Evolutionary conservation across 352 stramenopile genomes (phyloP), one percentile per base, ranked within the genome.

Genomic region (Phytophthora pini): DNA sequence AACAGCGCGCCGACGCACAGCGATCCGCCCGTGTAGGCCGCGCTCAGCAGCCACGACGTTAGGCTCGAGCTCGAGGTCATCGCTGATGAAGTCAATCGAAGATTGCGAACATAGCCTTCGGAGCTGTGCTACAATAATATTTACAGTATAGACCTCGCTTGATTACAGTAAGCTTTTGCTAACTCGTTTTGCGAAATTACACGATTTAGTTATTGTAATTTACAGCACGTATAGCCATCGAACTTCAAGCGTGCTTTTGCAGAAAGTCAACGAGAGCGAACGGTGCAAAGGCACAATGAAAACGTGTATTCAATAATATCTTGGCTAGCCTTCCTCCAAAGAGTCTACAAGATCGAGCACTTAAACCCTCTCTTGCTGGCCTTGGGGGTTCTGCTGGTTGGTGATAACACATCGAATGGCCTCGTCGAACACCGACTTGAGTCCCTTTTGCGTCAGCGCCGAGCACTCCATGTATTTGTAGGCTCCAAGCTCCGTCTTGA

Each of bases 391-490:
- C 66, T 92, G 83, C 61, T 95, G 87, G 61, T 88, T 87, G 3
- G 74, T 82, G 53, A 97, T 79, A 10, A 95, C 91, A 62, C 89
- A 96, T 46, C 91, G 89, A 75, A 98, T 98, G 47, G 83, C 90
- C 50, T 97, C 89, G 65, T 98, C 94, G 52, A 98, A 98, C 17
- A 98, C 93, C 46, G 94, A 80, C 79, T 98, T 98, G 44, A 98
- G 85, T 8, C 90, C 92, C 55, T 97, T 94, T 76, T 98, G 94
- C 17, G 92, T 98, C 49, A 97, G 69, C 15, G 94, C 94, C 26
- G 92, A 98, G 71, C 93, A 98, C 75, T 98, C 94, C 56, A 98
- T 77, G 68, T 98, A 98, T 69, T 89, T 95, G 78, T 84, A 97
- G 24, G 93, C 93, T 29, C 90, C 83, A 1, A 98, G 80, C 52